Evolutionary conservation across 345 rosid genomes (phyloP).

Genomic region (Melaleuca quinquenervia): DNA sequence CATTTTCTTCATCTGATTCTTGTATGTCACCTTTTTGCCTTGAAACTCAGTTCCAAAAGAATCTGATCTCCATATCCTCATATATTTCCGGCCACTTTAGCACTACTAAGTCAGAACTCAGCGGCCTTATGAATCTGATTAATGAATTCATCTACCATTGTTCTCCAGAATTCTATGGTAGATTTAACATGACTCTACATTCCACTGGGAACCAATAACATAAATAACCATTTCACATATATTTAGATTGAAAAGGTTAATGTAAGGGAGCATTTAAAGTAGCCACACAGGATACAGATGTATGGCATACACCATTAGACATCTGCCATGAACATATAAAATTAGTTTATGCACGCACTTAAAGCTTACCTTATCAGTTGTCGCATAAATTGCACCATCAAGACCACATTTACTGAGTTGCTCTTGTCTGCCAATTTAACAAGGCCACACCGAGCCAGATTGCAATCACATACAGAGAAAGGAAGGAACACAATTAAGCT

Average conservation of each 20-base stretch:
- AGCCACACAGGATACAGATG: neutral
- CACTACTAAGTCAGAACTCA: neutral
- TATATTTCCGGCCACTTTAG: neutral
- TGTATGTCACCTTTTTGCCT: neutral
- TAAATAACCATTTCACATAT: neutral
- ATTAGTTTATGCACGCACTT: neutral
- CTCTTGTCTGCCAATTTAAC: constrained; percentile 29
- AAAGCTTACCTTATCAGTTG: constrained; percentile 28
- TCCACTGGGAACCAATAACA: neutral
- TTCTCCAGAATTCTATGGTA: neutral
- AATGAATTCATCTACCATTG: neutral
- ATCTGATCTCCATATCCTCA: neutral
- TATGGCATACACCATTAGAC: neutral
- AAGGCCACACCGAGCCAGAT: neutral
- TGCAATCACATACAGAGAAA: neutral
- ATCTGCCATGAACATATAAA: neutral
- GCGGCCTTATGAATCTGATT: neutral
- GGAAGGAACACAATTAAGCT: neutral
- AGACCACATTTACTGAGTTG: constrained; percentile 47
- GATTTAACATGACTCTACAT: neutral
- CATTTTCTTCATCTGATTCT: neutral
- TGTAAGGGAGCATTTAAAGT: neutral
- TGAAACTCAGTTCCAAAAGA: neutral
- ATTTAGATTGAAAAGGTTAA: neutral
- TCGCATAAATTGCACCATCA: constrained; percentile 40